A percentile compares a stretch with the other conserved stretches of the same genome.
phyloP scores from a whole-genome alignment of 2,329 filamentous ascomycete genomes.

The Apiospora arundinis region DNA sequence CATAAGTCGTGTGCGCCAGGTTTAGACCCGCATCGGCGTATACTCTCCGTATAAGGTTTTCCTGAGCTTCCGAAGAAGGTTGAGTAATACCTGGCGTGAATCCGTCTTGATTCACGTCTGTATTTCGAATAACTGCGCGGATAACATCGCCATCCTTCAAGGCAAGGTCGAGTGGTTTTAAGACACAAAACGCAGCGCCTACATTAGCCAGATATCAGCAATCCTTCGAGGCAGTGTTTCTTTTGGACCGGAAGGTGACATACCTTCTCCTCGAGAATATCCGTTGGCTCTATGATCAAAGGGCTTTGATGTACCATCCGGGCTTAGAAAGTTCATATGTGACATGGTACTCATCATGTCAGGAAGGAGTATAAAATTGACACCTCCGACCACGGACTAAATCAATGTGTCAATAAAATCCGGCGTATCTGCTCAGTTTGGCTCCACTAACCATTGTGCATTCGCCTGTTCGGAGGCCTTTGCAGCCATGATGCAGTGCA shows the following conservation, averaged over 20 bases:
- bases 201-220: background rate
- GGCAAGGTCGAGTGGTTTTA: slow-evolving; percentile 52
- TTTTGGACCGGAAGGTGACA: background rate
- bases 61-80: slow-evolving; percentile 32
- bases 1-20: slow-evolving; percentile 22
- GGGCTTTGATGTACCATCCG: slow-evolving; percentile 53
- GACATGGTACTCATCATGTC: slow-evolving; percentile 31
- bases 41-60: slow-evolving; percentile 29
- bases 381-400: slow-evolving; percentile 46
- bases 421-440: background rate
- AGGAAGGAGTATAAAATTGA: slow-evolving; percentile 43
- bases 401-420: background rate
- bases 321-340: slow-evolving; percentile 48
- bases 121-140: slow-evolving; percentile 38
- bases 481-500: slow-evolving; percentile 19
- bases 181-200: background rate
- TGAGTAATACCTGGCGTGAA: slow-evolving; percentile 27
- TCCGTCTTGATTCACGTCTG: slow-evolving; percentile 30
- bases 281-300: slow-evolving; percentile 57
- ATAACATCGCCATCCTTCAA: slow-evolving; percentile 44
- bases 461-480: slow-evolving; percentile 20
- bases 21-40: slow-evolving; percentile 24
- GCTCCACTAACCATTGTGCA: slow-evolving; percentile 18
- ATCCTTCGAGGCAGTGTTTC: too few species aligned
- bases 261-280: slow-evolving; percentile 59